Evolutionary conservation across 2,329 filamentous ascomycete genomes (phyloP), one percentile per base, ranked within the genome.

Genomic region (Cercospora janseana): DNA sequence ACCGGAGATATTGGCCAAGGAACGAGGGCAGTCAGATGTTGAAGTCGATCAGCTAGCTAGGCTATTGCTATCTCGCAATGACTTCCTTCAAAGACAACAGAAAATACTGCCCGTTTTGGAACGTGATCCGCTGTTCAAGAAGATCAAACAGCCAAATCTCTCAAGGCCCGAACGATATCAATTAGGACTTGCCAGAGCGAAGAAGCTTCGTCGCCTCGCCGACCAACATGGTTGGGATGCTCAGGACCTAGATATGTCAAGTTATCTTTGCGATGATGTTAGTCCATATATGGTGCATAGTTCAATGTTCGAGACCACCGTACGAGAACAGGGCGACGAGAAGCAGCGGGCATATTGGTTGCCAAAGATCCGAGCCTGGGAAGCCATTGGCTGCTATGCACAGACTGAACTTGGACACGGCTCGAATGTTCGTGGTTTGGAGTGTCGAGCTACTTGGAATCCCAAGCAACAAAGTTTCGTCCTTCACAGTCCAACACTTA

Each of bases 221-320:
- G 68, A 73, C 42, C 68, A 74, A 51, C 66, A 77, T 60, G 61
- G 64, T 31, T 79, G 77, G 77, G 69, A 71, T 52, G 59, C 68
- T 23, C 72, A 75, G n/a, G 76, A 79, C 51, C 72, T 74, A 49
- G 67, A 69, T 41, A 78, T 79, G 72, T 72, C 73, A 0, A 72
- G 73, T 55, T 78, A 79, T 58, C 67, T 79, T 7, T 72, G 72
- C 32, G 76, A 79, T 51, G 76, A 79, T 61, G 76, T 79, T 55
- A 74, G 70, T 28, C 76, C 76, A 3, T 79, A 76, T 58, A 72
- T 74, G 61, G 67, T 80, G 32, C 76, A 79, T 47, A 69, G 71
- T 58, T 67, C 67, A 48, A 79, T 79, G 76, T 79, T 78, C 55
- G 65, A 71, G 59, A 72, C 74, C 4, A 79, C 76, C n/a, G 66